phyloP scores from a whole-genome alignment of 2,329 filamentous ascomycete genomes.

The Alternaria postmessia region DNA sequence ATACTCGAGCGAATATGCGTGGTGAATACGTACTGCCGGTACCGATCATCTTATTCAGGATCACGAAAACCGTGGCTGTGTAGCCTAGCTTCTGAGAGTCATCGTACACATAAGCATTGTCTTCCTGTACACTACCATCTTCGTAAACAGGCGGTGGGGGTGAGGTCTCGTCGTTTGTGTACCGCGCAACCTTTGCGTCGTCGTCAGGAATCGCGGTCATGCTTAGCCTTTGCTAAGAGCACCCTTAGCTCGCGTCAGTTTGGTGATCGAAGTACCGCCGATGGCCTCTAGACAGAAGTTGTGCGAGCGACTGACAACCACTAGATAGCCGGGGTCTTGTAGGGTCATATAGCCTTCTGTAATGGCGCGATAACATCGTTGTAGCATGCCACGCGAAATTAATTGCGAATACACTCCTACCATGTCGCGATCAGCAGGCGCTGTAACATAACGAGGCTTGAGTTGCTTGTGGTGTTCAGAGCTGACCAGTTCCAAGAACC shows the following conservation, averaged over 20 bases:
- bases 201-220: slow-evolving; percentile 37
- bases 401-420: slow-evolving; percentile 14
- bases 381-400: slow-evolving; percentile 9
- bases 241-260: background rate
- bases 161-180: slow-evolving; percentile 21
- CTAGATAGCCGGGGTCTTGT: slow-evolving; percentile 10
- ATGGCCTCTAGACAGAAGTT: background rate
- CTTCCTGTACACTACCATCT: slow-evolving; percentile 40
- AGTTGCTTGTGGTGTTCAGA: slow-evolving; percentile 30
- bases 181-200: slow-evolving; percentile 29
- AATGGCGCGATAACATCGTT: slow-evolving; percentile 25
- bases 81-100: slow-evolving; percentile 46
- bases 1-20: slow-evolving; percentile 4
- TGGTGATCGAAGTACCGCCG: background rate
- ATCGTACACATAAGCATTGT: slow-evolving; percentile 43
- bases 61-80: slow-evolving; percentile 46
- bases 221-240: background rate
- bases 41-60: slow-evolving; percentile 45
- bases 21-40: slow-evolving; percentile 33
- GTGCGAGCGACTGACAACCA: slow-evolving; percentile 20
- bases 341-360: slow-evolving; percentile 26
- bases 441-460: slow-evolving; percentile 36
- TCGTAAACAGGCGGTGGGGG: slow-evolving; percentile 26
- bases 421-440: slow-evolving; percentile 39
- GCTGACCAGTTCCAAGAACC: slow-evolving; percentile 22